Conservation (phyloP, 345 rosid genomes). For the Sapria himalayana region DNA sequence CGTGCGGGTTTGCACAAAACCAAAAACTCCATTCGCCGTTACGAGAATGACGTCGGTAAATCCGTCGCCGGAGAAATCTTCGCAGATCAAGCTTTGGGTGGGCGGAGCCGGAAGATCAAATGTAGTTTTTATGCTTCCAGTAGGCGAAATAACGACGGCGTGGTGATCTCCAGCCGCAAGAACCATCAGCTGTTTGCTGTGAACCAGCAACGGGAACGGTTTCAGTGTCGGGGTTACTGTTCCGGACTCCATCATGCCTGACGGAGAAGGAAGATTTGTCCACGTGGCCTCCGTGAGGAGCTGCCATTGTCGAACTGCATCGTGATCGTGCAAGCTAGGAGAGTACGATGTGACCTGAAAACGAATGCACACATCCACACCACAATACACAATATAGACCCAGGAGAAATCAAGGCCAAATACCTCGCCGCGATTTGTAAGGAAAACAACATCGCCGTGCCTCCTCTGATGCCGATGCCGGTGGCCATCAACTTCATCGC, state of each 20-base stretch:
- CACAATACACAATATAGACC: no score
- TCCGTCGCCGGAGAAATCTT: slow-evolving; percentile 84
- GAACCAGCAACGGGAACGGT: slow-evolving; percentile 46
- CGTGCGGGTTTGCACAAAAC: slow-evolving; percentile 87
- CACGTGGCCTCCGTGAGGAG: slow-evolving; percentile 74
- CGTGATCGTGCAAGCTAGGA: slow-evolving; percentile 69
- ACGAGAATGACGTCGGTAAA: slow-evolving; percentile 72
- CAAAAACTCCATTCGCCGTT: slow-evolving; percentile 74
- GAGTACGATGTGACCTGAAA: slow-evolving; percentile 77
- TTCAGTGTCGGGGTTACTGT: slow-evolving; percentile 65
- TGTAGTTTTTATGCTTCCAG: slow-evolving; percentile 56
- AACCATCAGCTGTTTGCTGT: slow-evolving; percentile 68
- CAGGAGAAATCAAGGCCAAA: no score
- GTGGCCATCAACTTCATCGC: no score
- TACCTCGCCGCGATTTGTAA: slow-evolving; percentile 98
- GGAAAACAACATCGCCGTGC: slow-evolving; percentile 79
- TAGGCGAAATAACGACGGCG: slow-evolving; percentile 65
- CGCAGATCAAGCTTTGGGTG: slow-evolving; percentile 55
- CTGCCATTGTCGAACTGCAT: slow-evolving; percentile 64
- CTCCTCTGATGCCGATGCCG: slow-evolving; percentile 66
- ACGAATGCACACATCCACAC: neutral
- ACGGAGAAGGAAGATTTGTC: slow-evolving; percentile 83
- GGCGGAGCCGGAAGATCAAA: slow-evolving; percentile 75
- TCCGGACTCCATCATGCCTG: slow-evolving; percentile 66
- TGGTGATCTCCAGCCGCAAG: slow-evolving; percentile 92